These are phyloP conservation scores for Phytophthora citricola DNA, from an alignment of 352 stramenopile genomes.

Conservation along the genomic window DNA sequence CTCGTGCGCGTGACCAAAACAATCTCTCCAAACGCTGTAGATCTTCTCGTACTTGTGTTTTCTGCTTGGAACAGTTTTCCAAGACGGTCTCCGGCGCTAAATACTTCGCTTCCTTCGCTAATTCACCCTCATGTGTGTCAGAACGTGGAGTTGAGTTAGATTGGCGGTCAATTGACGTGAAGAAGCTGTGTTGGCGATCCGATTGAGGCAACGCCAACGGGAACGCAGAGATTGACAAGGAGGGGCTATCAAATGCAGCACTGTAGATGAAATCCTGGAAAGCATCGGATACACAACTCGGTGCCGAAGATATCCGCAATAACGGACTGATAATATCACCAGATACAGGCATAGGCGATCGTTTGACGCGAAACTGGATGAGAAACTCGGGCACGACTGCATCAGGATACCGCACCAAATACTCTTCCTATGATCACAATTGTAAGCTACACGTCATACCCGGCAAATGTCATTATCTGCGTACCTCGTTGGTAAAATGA, in stretches of 20 bases:
- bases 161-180: neutral
- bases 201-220: slow-evolving; percentile 20
- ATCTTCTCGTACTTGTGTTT: slow-evolving; percentile 36
- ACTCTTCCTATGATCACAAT: slow-evolving; percentile 56
- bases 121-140: neutral
- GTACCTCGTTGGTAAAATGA: slow-evolving; percentile 48
- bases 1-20: slow-evolving; percentile 40
- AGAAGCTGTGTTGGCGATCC: slow-evolving; percentile 14
- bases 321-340: slow-evolving; percentile 17
- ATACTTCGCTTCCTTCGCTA: slow-evolving; percentile 8
- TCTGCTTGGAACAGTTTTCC: slow-evolving; percentile 43
- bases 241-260: slow-evolving; percentile 19
- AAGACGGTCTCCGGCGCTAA: slow-evolving; percentile 34
- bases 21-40: slow-evolving; percentile 38
- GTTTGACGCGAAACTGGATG: slow-evolving; percentile 47
- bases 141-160: neutral
- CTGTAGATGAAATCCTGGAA: slow-evolving; percentile 40
- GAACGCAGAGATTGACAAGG: slow-evolving; percentile 22
- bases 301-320: neutral
- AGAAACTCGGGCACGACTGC: slow-evolving; percentile 82
- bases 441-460: neutral
- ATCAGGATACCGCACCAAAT: slow-evolving; percentile 64
- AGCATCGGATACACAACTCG: slow-evolving; percentile 5
- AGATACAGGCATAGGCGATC: neutral
- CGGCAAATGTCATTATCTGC: neutral